phyloP scores from a whole-genome alignment of 1,284 basidiomycete species.

The Coniferiporia sulphurascens region DNA sequence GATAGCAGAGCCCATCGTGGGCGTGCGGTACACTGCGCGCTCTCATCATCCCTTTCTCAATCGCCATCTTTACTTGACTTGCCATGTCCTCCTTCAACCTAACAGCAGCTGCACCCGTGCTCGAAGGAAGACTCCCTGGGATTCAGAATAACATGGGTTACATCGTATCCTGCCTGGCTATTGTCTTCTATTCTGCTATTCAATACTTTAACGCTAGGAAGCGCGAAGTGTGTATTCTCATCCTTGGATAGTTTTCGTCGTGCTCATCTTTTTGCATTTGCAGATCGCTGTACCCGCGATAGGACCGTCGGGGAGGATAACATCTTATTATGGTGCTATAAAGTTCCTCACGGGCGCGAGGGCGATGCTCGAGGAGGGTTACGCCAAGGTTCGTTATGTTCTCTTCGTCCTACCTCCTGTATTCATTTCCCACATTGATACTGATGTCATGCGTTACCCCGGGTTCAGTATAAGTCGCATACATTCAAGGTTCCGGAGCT shows the following conservation, averaged over 20 bases:
- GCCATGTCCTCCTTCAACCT: not conserved
- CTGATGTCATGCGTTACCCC: not conserved
- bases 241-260: not conserved
- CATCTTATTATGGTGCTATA: slow-evolving; percentile 11
- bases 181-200: not conserved
- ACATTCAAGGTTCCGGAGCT: slow-evolving; percentile 32
- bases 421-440: not conserved
- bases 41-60: too few species aligned
- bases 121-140: not conserved
- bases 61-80: too few species aligned
- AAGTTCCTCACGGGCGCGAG: slow-evolving; percentile 2
- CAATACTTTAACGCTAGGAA: slow-evolving; percentile 8
- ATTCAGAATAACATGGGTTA: not conserved
- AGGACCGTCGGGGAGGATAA: not conserved
- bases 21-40: too few species aligned
- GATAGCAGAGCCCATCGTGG: too few species aligned
- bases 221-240: not conserved
- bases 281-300: slow-evolving; percentile 13
- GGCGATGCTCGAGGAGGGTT: slow-evolving; percentile 11
- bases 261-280: not conserved
- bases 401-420: not conserved
- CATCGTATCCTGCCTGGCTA: not conserved
- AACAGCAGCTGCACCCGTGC: not conserved
- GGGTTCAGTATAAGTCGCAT: slow-evolving; percentile 13
- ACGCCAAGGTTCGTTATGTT: slow-evolving; percentile 5